A percentile compares a stretch with the other conserved stretches of the same genome.
These are phyloP conservation scores for Pythium oligandrum DNA, from an alignment of 352 stramenopile genomes.

Conservation along the genomic window DNA sequence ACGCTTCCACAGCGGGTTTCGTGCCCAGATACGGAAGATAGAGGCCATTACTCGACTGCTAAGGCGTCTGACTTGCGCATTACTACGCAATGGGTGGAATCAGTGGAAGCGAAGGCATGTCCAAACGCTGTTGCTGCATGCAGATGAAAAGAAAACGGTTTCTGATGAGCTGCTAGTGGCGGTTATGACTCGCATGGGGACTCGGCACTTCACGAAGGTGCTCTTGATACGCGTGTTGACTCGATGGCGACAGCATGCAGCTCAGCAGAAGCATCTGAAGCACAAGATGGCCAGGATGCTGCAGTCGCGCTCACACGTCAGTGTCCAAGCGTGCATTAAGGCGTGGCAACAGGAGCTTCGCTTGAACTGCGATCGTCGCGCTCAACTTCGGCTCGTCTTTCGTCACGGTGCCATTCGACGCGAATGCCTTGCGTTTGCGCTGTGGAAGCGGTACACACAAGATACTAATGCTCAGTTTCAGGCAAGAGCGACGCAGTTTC, in stretches of 20 bases:
- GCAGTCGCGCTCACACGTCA: not conserved
- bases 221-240: conserved; percentile 3
- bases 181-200: conserved; percentile 3
- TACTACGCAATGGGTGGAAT: conserved; percentile 3
- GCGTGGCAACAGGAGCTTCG: not conserved
- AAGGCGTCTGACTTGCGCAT: not conserved
- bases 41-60: not conserved
- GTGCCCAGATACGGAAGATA: no score
- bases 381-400: no score
- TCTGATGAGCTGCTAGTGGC: not conserved
- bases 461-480: no score
- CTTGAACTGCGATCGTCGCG: no score
- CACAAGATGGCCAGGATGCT: not conserved
- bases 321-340: conserved; percentile 4
- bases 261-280: conserved; percentile 1
- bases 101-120: conserved; percentile 11
- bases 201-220: conserved; percentile 1
- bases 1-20: no score
- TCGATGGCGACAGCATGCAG: conserved; percentile 4
- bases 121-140: not conserved
- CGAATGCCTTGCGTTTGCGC: conserved; percentile 2
- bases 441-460: not conserved
- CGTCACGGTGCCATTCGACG: no score
- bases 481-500: not conserved
- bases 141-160: not conserved